Percentiles rank a stretch among this genome's conserved stretches.
phyloP scores from a whole-genome alignment of 805 yeast genomes.

The Myxozyma lipomycoides region DNA sequence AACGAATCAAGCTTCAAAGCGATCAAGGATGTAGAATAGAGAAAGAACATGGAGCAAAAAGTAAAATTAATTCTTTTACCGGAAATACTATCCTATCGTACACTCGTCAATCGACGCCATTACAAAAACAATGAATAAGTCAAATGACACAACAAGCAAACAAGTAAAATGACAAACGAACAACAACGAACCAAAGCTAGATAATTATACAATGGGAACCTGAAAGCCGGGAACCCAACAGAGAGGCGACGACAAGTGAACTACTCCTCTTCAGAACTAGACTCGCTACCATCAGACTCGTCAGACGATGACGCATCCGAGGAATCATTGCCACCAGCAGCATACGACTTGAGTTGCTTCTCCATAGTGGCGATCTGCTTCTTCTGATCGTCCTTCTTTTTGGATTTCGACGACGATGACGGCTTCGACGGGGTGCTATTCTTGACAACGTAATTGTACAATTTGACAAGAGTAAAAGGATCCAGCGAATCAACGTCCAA shows the following conservation, averaged over 20 bases:
- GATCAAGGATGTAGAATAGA: no score
- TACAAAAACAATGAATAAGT: background rate
- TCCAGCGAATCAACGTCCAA: conserved; percentile 92
- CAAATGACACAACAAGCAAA: background rate
- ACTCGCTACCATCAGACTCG: conserved; percentile 25
- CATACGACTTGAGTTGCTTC: conserved; percentile 70
- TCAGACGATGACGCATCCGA: conserved; percentile 27
- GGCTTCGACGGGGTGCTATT: conserved; percentile 32
- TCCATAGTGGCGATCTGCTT: conserved; percentile 67
- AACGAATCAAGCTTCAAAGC: no score
- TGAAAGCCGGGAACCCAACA: background rate
- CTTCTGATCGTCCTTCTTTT: conserved; percentile 57
- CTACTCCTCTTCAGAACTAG: conserved; percentile 20
- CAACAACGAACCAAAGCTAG: background rate
- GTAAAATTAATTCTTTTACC: background rate
- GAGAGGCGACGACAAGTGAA: background rate
- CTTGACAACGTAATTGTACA: conserved; percentile 77
- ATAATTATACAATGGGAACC: background rate
- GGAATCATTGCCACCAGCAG: conserved; percentile 31
- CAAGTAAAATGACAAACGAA: background rate
- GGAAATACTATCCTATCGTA: background rate
- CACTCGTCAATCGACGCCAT: background rate
- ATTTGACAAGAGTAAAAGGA: conserved; percentile 71
- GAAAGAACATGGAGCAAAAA: background rate
- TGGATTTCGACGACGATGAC: conserved; percentile 30